Conservation (phyloP, 306 rosid genomes). For the Citrullus amarus region DNA sequence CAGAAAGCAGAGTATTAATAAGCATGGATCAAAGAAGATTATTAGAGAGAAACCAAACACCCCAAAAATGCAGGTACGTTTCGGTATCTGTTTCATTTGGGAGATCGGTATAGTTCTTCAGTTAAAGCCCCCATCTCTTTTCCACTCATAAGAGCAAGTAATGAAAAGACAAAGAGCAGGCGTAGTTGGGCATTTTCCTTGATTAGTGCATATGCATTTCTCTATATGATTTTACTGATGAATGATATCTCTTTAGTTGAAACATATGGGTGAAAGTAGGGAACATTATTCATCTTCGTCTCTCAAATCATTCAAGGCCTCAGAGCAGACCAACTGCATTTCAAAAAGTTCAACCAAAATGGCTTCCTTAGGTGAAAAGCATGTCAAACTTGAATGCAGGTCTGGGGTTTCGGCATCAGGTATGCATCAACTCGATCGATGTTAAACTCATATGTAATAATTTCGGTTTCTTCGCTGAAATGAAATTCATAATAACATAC, state of each 20-base stretch:
- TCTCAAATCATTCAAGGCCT: constrained; percentile 30
- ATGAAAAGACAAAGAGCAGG: too few relatives aligned
- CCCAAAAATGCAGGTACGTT: constrained; percentile 17
- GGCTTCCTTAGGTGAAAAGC: constrained; percentile 14
- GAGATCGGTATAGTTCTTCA: neutral
- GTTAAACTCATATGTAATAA: neutral
- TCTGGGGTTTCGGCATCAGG: constrained; percentile 17
- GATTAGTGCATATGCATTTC: neutral
- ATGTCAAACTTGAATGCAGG: constrained; percentile 16
- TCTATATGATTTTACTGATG: neutral
- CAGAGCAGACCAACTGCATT: constrained; percentile 5
- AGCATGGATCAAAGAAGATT: constrained; percentile 11
- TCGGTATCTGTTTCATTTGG: neutral
- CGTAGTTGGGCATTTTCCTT: too few relatives aligned
- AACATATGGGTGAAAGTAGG: constrained; percentile 21
- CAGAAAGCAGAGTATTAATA: constrained; percentile 14
- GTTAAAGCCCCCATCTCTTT: neutral
- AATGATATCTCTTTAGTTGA: constrained; percentile 2
- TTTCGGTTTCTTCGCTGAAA: neutral
- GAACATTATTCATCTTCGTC: constrained; percentile 17
- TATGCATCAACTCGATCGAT: constrained; percentile 5
- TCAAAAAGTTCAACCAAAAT: constrained; percentile 19
- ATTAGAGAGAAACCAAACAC: constrained; percentile 5
- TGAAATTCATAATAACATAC: neutral
- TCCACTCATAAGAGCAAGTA: neutral